phyloP scores from a whole-genome alignment of 352 stramenopile species.

The Ophiocytium majus region DNA sequence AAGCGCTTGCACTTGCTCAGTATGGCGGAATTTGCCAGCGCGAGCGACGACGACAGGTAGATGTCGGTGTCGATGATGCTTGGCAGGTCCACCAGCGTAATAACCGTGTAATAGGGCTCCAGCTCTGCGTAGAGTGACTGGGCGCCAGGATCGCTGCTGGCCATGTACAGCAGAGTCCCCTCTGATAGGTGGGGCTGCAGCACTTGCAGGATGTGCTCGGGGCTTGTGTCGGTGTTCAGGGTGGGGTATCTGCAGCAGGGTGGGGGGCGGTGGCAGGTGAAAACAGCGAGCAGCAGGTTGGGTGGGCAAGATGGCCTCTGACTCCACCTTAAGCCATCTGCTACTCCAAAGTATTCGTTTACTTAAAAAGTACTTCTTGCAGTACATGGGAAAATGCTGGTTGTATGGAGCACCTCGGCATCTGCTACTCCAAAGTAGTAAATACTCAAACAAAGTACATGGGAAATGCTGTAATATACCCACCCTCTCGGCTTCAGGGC shows the following conservation, averaged over 20 bases:
- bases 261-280: too few relatives aligned
- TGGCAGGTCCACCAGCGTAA: not conserved
- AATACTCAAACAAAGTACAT: too few relatives aligned
- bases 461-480: too few relatives aligned
- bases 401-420: too few relatives aligned
- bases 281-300: too few relatives aligned
- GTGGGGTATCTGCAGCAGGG: constrained; percentile 2
- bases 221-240: not conserved
- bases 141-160: not conserved
- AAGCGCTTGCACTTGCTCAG: constrained; percentile 1
- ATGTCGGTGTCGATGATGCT: not conserved
- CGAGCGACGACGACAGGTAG: not conserved
- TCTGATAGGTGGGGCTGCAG: not conserved
- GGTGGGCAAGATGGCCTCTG: too few relatives aligned
- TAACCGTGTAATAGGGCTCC: not conserved
- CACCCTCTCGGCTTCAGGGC: too few relatives aligned
- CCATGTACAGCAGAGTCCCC: not conserved
- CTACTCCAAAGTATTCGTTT: too few relatives aligned
- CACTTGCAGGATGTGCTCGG: not conserved
- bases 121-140: not conserved
- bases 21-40: not conserved
- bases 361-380: too few relatives aligned
- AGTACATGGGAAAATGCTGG: too few relatives aligned
- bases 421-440: too few relatives aligned
- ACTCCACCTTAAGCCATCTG: too few relatives aligned